Percentiles rank a stretch among this genome's conserved stretches.
Conservation (phyloP, 176 grass and related monocot genomes). For the Bromus sterilis region DNA sequence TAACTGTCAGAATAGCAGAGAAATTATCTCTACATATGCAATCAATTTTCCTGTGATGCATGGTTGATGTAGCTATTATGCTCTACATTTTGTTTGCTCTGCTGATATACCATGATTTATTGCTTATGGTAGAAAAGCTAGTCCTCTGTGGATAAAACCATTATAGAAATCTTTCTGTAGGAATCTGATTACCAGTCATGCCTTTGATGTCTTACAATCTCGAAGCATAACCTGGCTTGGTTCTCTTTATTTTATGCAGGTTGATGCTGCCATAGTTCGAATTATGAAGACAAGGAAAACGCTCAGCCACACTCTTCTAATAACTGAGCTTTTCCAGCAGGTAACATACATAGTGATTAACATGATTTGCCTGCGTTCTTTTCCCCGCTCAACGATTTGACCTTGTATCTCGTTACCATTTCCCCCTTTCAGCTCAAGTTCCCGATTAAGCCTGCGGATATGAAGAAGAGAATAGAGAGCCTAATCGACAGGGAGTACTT, state of each 20-base stretch:
- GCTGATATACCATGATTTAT: background rate
- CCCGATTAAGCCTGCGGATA: constrained; percentile 90
- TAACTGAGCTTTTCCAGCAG: constrained; percentile 99
- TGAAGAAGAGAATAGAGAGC: constrained; percentile 99
- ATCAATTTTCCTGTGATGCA: background rate
- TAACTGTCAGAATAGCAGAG: background rate
- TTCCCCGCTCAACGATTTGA: background rate
- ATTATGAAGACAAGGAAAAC: constrained; percentile 99
- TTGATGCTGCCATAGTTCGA: constrained; percentile 94
- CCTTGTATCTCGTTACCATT: background rate
- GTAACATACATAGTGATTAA: constrained; percentile 5
- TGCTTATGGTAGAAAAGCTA: background rate
- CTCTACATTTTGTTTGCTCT: background rate
- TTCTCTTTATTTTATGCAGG: constrained; percentile 37
- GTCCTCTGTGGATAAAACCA: background rate
- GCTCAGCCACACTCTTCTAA: constrained; percentile 96
- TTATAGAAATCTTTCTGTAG: background rate
- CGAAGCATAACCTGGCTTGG: background rate
- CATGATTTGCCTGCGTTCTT: background rate
- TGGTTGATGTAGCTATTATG: constrained; percentile 3
- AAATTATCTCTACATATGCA: background rate
- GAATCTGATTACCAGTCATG: background rate
- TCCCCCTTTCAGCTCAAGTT: constrained; percentile 81
- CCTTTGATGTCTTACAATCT: background rate
- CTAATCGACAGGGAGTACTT: constrained; percentile 93